Base-by-base conservation (phyloP, 1,284 basidiomycete genomes). In the Takashimella tepidaria region DNA sequence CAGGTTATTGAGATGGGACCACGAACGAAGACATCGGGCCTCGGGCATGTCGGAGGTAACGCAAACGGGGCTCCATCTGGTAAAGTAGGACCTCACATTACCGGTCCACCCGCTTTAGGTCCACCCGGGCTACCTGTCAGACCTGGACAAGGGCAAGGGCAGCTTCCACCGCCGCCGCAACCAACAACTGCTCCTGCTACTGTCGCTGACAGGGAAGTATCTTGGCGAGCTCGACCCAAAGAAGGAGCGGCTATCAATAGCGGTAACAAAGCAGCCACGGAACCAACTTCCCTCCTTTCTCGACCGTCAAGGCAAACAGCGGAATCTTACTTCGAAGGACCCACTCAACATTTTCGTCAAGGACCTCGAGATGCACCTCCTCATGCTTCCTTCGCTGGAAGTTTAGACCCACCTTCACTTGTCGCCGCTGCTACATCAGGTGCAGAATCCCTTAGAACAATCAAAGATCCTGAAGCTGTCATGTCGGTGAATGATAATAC, bases 241-340 rank as follows among this genome's bases (percentile, higher is more conserved):
- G 20, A 26, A 41, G 43, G 26, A 37, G 19, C 53, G 49, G 40
- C 40, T 37, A 13, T 26, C 46, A 13, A 12, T 51, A 1, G 26
- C 50, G 22, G 41, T 19, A 16, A 44, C 20, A 13, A 21, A 21
- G 24, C 41, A 44, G 20, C 40, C 46, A 23, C 13, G 16, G 31
- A 37, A 8, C 31, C 31, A 37, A 37, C 31, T 8, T 37, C 31
- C 31, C 31, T 37, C 31, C 31, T 37, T 16, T 8, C 21, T 25
- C 44, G 55, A 31, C 6, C 49, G 12, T 16, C 46, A 21, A 49
- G 57, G 21, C 61, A 56, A 13, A 61, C 56, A 13, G 62, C 60
- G 8, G 64, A 62, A 46, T 51, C 60, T 3, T 57, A 53, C 46
- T 58, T 58, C 16, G 56, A 60, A 20, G 41, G 49, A 22, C 31